Base-by-base conservation (phyloP, 441 rosid species). In the Omphalea diandra region DNA sequence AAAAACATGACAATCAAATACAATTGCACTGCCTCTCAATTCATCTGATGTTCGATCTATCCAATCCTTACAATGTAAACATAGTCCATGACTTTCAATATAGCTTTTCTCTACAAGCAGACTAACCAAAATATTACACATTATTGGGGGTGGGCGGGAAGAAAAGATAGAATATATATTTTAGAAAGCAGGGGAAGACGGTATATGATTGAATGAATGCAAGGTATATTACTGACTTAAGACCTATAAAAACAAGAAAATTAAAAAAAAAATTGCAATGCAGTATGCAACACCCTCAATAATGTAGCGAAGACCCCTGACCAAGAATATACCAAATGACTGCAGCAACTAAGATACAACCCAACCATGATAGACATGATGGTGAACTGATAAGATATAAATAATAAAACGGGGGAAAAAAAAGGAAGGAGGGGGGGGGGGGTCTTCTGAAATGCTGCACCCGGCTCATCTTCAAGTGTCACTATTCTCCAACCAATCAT, bases 201-300 rank as follows among this genome's bases (percentile, higher is more conserved):
- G 43, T 57, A 20, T 76, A 50, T 68, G 79, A 68, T 67, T 61
- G 41, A 78, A 76, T 75, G 74, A 68, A 78, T 77, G 79, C 81
- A 57, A 73, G 14, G 81, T 75, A 72, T 72, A 27, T 27, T 49
- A 69, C 78, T 56, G 61, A 76, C 76, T 72, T 65, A 7, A 36
- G 75, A 71, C 65, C 43, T 41, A 38, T 64, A 12, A 36, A 38
- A 53, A 32, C 61, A 43, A 46, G 5, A 35, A 35, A 35, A 35
- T 35, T 3, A 35, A 31, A 49, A 20, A n/a, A 44, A 53, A 58
- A 64, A 31, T 76, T 80, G 84, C 73, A 78, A 69, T 69, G 79
- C 74, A 72, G 55, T 67, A 74, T 74, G 73, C 49, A 65, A 71
- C 70, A 63, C 76, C 76, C 71, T 72, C 80, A 65, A 71, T 59